phyloP scores from a whole-genome alignment of 176 grass and related monocot species.

The Ensete glaucum region DNA sequence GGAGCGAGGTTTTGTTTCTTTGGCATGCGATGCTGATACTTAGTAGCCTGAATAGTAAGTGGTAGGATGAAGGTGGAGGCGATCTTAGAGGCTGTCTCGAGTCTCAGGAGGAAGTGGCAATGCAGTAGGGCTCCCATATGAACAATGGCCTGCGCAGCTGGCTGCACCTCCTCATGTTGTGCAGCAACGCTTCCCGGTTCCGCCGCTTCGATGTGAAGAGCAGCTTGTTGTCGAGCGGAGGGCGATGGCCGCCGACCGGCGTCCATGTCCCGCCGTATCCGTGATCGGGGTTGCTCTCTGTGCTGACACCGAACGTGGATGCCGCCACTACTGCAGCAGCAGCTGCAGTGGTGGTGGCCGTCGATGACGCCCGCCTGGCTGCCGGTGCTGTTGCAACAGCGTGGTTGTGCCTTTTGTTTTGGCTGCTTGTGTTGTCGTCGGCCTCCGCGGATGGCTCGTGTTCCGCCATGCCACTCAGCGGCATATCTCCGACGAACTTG shows the following conservation, averaged over 20 bases:
- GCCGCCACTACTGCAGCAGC: slow-evolving; percentile 50
- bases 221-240: slow-evolving; percentile 36
- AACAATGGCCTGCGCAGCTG: slow-evolving; percentile 64
- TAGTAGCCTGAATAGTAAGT: no score
- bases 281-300: slow-evolving; percentile 26
- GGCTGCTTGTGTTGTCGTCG: no score
- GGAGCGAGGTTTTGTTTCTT: no score
- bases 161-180: slow-evolving; percentile 64
- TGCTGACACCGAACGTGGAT: slow-evolving; percentile 1
- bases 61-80: no score
- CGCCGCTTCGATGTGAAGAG: slow-evolving; percentile 45
- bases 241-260: neutral
- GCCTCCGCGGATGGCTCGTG: no score
- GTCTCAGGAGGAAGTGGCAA: slow-evolving; percentile 41
- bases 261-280: slow-evolving; percentile 13
- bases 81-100: neutral
- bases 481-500: slow-evolving; percentile 90
- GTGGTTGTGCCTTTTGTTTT: no score
- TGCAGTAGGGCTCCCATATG: slow-evolving; percentile 84
- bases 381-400: neutral
- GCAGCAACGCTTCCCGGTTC: slow-evolving; percentile 57
- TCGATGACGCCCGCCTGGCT: slow-evolving; percentile 40
- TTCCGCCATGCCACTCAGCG: neutral
- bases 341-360: slow-evolving; percentile 42
- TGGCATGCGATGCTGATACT: no score